Evolutionary conservation across 495 filamentous ascomycete genomes (phyloP).

Genomic region (Oidiodendron maius): DNA sequence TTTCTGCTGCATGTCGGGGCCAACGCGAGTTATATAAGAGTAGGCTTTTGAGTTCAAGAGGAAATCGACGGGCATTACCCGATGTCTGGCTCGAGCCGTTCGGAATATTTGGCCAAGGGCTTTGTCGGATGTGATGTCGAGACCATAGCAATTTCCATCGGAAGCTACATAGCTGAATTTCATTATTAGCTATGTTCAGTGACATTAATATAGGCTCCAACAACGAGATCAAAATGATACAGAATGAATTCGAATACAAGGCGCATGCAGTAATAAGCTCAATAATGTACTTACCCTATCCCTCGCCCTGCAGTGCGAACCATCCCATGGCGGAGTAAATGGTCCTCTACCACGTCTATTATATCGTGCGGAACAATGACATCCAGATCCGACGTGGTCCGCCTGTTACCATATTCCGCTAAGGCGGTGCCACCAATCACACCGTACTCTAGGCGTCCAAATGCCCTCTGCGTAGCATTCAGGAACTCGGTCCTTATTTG

Average conservation of each 20-base stretch:
- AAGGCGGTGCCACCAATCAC: background rate
- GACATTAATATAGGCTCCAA: background rate
- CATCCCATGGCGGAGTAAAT: background rate
- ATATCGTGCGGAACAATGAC: background rate
- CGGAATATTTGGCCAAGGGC: background rate
- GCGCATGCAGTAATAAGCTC: background rate
- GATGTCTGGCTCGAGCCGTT: background rate
- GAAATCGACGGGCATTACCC: background rate
- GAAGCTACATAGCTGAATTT: background rate
- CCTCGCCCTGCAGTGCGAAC: background rate
- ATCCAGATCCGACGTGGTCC: background rate
- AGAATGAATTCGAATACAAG: background rate
- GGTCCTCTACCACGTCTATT: background rate
- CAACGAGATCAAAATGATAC: background rate
- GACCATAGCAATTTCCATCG: background rate
- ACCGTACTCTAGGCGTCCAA: background rate
- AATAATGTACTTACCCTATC: background rate
- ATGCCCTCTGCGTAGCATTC: background rate
- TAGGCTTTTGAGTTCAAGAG: background rate
- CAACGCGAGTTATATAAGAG: background rate
- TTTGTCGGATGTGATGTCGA: background rate
- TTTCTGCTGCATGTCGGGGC: background rate
- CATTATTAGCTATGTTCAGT: background rate
- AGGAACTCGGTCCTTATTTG: background rate
- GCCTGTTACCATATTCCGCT: background rate